Percentiles rank a stretch among this genome's conserved stretches.
These are phyloP conservation scores for Emergomyces africanus DNA, from an alignment of 2,329 filamentous ascomycete genomes.

Conservation along the genomic window DNA sequence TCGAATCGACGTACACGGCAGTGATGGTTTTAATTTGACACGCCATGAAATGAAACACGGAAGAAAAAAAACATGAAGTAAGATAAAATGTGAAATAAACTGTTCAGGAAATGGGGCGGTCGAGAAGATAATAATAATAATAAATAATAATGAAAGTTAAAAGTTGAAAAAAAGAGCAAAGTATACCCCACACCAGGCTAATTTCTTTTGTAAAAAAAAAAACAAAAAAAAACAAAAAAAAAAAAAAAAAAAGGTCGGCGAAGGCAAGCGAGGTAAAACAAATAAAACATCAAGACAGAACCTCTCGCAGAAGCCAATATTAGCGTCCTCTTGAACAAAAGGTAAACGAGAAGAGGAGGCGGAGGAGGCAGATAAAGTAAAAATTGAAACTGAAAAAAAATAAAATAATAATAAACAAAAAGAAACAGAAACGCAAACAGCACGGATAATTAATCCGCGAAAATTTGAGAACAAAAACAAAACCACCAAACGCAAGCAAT, in stretches of 20 bases:
- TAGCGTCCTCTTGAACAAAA: neutral
- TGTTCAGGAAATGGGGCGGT: neutral
- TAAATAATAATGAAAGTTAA: neutral
- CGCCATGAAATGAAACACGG: no score
- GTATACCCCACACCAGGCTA: neutral
- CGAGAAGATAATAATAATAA: neutral
- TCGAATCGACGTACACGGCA: no score
- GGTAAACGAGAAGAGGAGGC: neutral
- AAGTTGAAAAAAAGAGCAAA: neutral
- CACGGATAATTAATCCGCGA: neutral
- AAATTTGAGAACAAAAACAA: no score
- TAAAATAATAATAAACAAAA: neutral
- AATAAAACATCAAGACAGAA: neutral
- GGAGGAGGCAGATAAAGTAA: neutral
- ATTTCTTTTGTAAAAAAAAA: constrained; percentile 1
- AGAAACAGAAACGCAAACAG: neutral
- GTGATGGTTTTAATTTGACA: no score
- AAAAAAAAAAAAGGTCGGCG: neutral
- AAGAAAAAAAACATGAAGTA: no score
- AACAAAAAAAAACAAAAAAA: constrained; percentile 10
- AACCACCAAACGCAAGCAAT: neutral
- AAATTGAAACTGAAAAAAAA: no score
- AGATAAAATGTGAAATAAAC: no score
- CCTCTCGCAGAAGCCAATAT: neutral
- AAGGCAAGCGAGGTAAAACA: neutral